These are phyloP conservation scores for Lachnellula subtilissima DNA, from an alignment of 2,329 filamentous ascomycete genomes.

Conservation along the genomic window DNA sequence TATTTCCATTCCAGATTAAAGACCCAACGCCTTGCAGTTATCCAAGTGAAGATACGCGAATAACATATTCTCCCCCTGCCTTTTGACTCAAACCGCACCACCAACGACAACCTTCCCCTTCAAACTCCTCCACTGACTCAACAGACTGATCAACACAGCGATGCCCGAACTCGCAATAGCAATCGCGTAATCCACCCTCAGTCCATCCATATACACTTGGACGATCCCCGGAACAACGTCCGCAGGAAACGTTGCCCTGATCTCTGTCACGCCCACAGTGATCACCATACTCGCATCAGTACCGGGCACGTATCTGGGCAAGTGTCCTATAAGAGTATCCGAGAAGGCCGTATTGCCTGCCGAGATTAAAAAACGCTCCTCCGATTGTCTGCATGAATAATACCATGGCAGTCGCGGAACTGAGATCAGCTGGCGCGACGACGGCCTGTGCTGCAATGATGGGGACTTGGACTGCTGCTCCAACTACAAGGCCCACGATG, in stretches of 20 bases:
- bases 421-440: conserved; percentile 39
- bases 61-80: not conserved
- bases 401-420: conserved; percentile 44
- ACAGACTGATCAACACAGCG: conserved; percentile 33
- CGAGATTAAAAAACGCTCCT: conserved; percentile 46
- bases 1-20: not conserved
- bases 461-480: conserved; percentile 47
- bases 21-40: not conserved
- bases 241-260: conserved; percentile 46
- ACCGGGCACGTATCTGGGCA: conserved; percentile 33
- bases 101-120: conserved; percentile 25
- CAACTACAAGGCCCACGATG: conserved; percentile 50
- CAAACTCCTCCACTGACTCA: conserved; percentile 37
- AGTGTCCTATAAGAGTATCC: conserved; percentile 38
- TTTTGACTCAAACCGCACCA: conserved; percentile 20
- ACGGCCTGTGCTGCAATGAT: conserved; percentile 35
- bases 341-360: conserved; percentile 44
- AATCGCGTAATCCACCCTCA: conserved; percentile 59
- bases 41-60: not conserved
- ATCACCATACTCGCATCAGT: conserved; percentile 37
- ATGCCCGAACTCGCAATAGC: conserved; percentile 45
- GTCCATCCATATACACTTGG: conserved; percentile 56
- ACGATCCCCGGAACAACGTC: conserved; percentile 51
- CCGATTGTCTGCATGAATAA: conserved; percentile 45
- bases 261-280: conserved; percentile 47